phyloP scores from a whole-genome alignment of 2,329 filamentous ascomycete species.

The Microdochium trichocladiopsis region DNA sequence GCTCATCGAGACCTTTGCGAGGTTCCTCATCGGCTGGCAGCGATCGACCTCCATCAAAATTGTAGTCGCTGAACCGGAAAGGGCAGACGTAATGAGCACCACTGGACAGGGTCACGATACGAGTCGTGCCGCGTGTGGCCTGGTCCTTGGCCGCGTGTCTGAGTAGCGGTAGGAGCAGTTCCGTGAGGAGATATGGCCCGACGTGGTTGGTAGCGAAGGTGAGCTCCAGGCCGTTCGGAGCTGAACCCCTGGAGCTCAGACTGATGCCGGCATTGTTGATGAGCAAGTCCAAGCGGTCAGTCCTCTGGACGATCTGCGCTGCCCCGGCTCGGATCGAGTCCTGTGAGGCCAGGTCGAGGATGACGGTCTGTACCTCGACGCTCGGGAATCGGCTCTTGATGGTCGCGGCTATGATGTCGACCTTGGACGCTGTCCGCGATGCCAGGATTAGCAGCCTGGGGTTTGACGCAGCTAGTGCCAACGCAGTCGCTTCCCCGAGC shows the following conservation, averaged over 20 bases:
- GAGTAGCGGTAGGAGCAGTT: conserved; percentile 25
- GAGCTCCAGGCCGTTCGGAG: conserved; percentile 26
- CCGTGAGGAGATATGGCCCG: conserved; percentile 29
- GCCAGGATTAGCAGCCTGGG: conserved; percentile 28
- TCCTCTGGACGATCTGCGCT: conserved; percentile 15
- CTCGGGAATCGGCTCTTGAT: conserved; percentile 6
- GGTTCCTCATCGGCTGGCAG: conserved; percentile 4
- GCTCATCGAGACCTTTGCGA: conserved; percentile 7
- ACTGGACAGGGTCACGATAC: conserved; percentile 8
- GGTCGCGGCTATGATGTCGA: conserved; percentile 17
- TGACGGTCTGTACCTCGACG: conserved; percentile 12
- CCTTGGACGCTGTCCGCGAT: conserved; percentile 25
- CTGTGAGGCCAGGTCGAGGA: conserved; percentile 24
- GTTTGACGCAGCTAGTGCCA: conserved; percentile 22
- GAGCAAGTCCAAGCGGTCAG: conserved; percentile 26
- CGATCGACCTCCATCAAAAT: conserved; percentile 13
- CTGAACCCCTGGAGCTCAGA: conserved; percentile 12
- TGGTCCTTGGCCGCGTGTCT: conserved; percentile 5
- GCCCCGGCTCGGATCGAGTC: conserved; percentile 22
- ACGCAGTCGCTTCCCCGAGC: conserved; percentile 25
- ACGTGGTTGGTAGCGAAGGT: conserved; percentile 30
- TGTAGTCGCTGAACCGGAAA: conserved; percentile 23
- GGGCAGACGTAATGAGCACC: conserved; percentile 13
- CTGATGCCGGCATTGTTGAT: conserved; percentile 34
- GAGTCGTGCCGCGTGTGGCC: conserved; percentile 4